Evolutionary conservation across 352 stramenopile species (phyloP), one percentile per base, ranked within the genome.

Genomic region (Phytophthora megakarya): DNA sequence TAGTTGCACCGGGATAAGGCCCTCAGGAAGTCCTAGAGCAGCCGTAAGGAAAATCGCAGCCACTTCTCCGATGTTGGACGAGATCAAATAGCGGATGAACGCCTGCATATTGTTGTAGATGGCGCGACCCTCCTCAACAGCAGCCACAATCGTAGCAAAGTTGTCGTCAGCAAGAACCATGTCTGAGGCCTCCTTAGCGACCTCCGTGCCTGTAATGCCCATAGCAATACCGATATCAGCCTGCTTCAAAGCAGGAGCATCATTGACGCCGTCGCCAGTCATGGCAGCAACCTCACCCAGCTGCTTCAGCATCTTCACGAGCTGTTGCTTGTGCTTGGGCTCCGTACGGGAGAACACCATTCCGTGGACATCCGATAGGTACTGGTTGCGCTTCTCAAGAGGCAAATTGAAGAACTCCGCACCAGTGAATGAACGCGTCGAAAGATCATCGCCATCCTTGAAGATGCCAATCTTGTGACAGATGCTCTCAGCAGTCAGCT

Each of bases 31-130:
- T 37, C 98, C 97, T 26, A 98, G 77, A 11, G 97, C 79, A 5
- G 96, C 96, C 18, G 96, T 97, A 68, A 99, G 97, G 71, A 99
- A 98, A 62, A 99, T 99, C 5, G 97, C 97, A 33, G 93, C 97
- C 33, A 99, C 98, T 78, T 99, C 97, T 62, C 97, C 97, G 73
- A 99, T 99, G 84, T 99, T 99, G 51, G 95, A 99, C 57, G 89
- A 98, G 50, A 99, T 99, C 59, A 99, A 79, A 79, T 99, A 99
- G 61, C 97, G 98, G 62, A 99, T 99, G 80, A 99, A 99, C 37
- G 96, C 89, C 72, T 98, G 96, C 97, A 99, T 99, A 81, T 99
- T 99, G 74, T 97, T 95, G 81, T 96, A 96, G 62, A 96, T 96
- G 40, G 85, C 84, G 45, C 88, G 88, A 19, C 88, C 88, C 50